phyloP scores from a whole-genome alignment of 768 basidiomycete species.

The Russula abietina region DNA sequence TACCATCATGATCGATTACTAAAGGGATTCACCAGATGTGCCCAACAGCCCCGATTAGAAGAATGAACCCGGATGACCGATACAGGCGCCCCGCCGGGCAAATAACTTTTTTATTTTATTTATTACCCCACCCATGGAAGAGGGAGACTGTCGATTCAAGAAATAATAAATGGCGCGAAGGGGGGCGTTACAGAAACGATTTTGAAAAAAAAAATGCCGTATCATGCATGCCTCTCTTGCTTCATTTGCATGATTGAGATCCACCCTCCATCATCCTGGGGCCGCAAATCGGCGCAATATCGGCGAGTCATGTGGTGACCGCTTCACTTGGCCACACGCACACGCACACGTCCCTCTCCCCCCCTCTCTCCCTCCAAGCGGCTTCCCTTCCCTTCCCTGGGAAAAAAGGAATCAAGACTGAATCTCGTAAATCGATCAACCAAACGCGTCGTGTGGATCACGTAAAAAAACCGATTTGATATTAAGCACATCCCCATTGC shows the following conservation, averaged over 20 bases:
- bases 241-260: background rate
- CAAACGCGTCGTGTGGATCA: background rate
- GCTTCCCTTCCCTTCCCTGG: too few species aligned
- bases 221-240: background rate
- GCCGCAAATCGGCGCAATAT: background rate
- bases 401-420: background rate
- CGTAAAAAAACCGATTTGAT: constrained; percentile 4
- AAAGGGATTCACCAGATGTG: background rate
- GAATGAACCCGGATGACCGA: background rate
- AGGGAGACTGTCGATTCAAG: background rate
- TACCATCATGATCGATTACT: background rate
- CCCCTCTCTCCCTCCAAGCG: too few species aligned
- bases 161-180: background rate
- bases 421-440: constrained; percentile 10
- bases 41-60: background rate
- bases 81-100: background rate
- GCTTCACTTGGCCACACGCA: constrained; percentile 7
- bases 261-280: background rate
- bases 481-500: background rate
- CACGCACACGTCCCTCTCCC: background rate
- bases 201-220: background rate
- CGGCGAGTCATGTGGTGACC: constrained; percentile 13
- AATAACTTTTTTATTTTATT: background rate
- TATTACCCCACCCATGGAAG: too few species aligned
- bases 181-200: background rate